A percentile compares a stretch with the other conserved stretches of the same genome.
Evolutionary conservation across 345 rosid species (phyloP).

Genomic region (Pugionium dolabratum): DNA sequence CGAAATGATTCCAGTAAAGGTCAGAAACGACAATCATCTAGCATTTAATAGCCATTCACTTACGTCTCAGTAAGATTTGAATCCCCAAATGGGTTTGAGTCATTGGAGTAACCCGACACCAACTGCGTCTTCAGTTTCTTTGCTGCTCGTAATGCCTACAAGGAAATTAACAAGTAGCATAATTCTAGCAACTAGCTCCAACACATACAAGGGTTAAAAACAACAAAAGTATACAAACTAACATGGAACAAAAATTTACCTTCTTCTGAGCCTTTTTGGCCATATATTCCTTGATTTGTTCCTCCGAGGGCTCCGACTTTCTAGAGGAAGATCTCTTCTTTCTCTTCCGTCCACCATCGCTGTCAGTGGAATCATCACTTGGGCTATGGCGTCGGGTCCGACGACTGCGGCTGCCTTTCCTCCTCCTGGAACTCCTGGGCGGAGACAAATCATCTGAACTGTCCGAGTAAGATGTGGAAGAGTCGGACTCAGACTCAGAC

Average conservation of each 20-base stretch:
- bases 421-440: conserved; percentile 44
- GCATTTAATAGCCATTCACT: conserved; percentile 31
- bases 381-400: conserved; percentile 28
- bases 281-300: conserved; percentile 66
- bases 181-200: conserved; percentile 12
- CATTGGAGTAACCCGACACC: conserved; percentile 82
- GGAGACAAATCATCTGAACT: conserved; percentile 38
- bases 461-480: conserved; percentile 41
- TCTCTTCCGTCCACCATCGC: conserved; percentile 46
- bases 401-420: conserved; percentile 37
- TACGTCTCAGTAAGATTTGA: conserved; percentile 87
- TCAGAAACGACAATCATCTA: conserved; percentile 12
- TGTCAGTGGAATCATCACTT: conserved; percentile 39
- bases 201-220: background rate
- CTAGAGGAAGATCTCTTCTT: conserved; percentile 52
- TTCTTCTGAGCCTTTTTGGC: conserved; percentile 80
- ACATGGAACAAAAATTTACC: conserved; percentile 42
- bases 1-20: background rate
- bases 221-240: background rate
- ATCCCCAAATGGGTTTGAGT: conserved; percentile 96
- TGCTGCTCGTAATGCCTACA: conserved; percentile 1
- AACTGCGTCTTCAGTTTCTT: conserved; percentile 9
- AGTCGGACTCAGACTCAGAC: conserved; percentile 39
- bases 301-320: conserved; percentile 51
- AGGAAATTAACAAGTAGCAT: conserved; percentile 19